phyloP scores from a whole-genome alignment of 2,329 filamentous ascomycete species.

The Curvularia lunata region DNA sequence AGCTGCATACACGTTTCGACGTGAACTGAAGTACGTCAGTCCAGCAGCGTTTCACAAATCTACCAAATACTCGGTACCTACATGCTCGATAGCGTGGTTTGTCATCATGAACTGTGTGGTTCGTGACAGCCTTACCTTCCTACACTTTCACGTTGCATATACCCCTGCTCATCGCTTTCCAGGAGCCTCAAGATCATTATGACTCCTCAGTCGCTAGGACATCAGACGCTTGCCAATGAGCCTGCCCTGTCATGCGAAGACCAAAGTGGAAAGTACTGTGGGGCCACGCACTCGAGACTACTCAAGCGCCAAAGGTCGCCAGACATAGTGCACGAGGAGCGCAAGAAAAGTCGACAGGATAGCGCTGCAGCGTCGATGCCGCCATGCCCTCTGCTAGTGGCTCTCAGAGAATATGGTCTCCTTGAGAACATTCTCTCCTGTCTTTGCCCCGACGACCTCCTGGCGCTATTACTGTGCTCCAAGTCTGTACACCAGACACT shows the following conservation, averaged over 20 bases:
- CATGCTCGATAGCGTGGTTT: constrained; percentile 3
- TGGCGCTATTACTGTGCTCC: constrained; percentile 38
- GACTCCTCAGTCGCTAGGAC: background rate
- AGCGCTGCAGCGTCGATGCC: background rate
- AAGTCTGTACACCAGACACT: constrained; percentile 34
- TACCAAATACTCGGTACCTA: background rate
- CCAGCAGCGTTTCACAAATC: constrained; percentile 6
- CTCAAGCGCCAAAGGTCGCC: constrained; percentile 34
- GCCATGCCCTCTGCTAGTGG: constrained; percentile 25
- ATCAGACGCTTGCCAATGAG: background rate
- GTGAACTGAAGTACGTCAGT: constrained; percentile 24
- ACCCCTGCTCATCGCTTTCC: constrained; percentile 14
- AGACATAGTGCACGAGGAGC: constrained; percentile 4
- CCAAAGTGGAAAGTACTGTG: background rate
- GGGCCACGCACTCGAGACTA: constrained; percentile 1
- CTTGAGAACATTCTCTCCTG: constrained; percentile 32
- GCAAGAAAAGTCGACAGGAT: constrained; percentile 19
- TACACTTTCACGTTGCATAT: background rate
- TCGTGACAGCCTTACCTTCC: constrained; percentile 2
- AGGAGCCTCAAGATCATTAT: constrained; percentile 7
- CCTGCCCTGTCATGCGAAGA: background rate
- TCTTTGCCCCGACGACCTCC: constrained; percentile 36
- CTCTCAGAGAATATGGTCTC: constrained; percentile 40
- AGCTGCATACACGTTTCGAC: constrained; percentile 13
- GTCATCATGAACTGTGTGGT: constrained; percentile 5